Percentiles rank a stretch among this genome's conserved stretches.
Evolutionary conservation across 208 protist genomes (phyloP).

Genomic region (Wallacemonas sp.): DNA sequence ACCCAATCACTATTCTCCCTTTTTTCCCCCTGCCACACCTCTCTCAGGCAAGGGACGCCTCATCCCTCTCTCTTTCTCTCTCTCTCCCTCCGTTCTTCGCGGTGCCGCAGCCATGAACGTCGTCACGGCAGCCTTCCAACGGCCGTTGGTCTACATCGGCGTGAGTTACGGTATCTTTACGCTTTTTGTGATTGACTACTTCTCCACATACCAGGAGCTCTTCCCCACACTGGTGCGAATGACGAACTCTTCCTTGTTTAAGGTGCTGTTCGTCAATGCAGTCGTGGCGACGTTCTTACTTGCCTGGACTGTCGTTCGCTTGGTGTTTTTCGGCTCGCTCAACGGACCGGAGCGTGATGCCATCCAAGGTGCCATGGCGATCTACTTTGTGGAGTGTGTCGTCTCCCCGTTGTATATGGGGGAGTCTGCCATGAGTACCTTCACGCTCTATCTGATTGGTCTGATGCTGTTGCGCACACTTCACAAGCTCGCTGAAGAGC

Average conservation of each 20-base stretch:
- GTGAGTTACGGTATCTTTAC: conserved; percentile 34
- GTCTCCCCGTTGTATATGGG: conserved; percentile 43
- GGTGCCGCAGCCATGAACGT: background rate
- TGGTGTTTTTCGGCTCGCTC: conserved; percentile 70
- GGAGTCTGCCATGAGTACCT: conserved; percentile 26
- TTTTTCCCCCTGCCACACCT: too few relatives aligned
- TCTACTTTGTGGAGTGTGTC: conserved; percentile 63
- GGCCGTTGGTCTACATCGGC: conserved; percentile 36
- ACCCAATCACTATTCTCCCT: too few relatives aligned
- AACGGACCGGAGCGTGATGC: conserved; percentile 36
- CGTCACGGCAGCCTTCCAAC: conserved; percentile 5
- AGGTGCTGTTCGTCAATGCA: conserved; percentile 42
- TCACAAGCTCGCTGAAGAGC: conserved; percentile 64
- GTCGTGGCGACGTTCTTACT: conserved; percentile 20
- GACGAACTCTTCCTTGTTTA: conserved; percentile 63
- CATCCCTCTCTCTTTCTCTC: background rate
- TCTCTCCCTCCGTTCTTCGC: too few relatives aligned
- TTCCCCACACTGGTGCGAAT: conserved; percentile 64
- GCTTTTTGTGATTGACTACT: conserved; percentile 55
- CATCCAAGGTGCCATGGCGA: conserved; percentile 22
- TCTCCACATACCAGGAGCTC: conserved; percentile 56
- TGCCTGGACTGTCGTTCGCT: conserved; percentile 21
- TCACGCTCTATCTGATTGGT: conserved; percentile 21
- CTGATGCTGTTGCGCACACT: conserved; percentile 40
- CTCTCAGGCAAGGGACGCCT: too few relatives aligned